Evolutionary conservation across 129 eudicot species (phyloP), one percentile per base, ranked within the genome.

Genomic region (Helianthus annuus): DNA sequence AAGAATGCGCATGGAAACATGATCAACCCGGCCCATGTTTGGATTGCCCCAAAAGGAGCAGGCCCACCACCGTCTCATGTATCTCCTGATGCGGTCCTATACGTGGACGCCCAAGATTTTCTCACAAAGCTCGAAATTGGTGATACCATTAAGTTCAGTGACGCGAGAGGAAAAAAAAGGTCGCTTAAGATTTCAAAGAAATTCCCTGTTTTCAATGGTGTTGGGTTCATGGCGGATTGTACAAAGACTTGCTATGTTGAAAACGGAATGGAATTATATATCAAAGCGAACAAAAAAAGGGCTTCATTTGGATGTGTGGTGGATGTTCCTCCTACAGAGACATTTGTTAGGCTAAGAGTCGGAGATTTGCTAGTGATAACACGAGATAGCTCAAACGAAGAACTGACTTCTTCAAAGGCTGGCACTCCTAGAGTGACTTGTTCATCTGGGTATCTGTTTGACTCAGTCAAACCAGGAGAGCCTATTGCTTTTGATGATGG

Each of bases 381-480:
- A 49, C 84, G 92, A 79, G 92, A 81, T 71, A 74, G 80, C 78
- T 77, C 83, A 68, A 67, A 82, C 29, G 85, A 83, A 71, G 45
- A 64, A 19, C 24, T 51, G 12, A 55, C 83, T 44, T 56, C 74
- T 74, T 71, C 84, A 27, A 51, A 57, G 38, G 71, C 19, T 75
- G 82, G 74, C 71, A 58, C 71, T 62, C 96, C 85, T 65, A 84
- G 88, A 71, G 79, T 89, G 27, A 83, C 82, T 51, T 86, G 92
- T 79, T 79, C 96, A 15, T 86, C 89, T 36, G 87, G 88, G 3
- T 89, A 89, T 83, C 82, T 89, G 32, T 89, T 86, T 80, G 96
- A 89, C 82, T 89, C 96, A 2, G 92, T 89, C 59, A 89, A 89
- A 84, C 92, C 96, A 11, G 96, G 96, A 70, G 84, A 89, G 45